phyloP scores from a whole-genome alignment of 176 grass and related monocot species.

The maize (Zea mays) region Zm-B73-REFERENCE-NAM-5.0 NC_050102.1:121106001-121106500 shows the following conservation, averaged over 20 bases:
- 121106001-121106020: slow-evolving; percentile 88
- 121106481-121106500: slow-evolving; percentile 55
- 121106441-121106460: slow-evolving; percentile 63
- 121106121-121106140: slow-evolving; percentile 80
- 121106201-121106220: background rate
- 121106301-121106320: slow-evolving; percentile 82
- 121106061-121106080: slow-evolving; percentile 81
- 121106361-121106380: slow-evolving; percentile 65
- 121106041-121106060: slow-evolving; percentile 87
- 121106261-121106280: slow-evolving; percentile 40
- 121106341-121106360: slow-evolving; percentile 67
- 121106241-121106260: slow-evolving; percentile 17
- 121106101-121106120: slow-evolving; percentile 80
- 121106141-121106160: slow-evolving; percentile 73
- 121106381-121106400: slow-evolving; percentile 86
- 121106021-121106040: slow-evolving; percentile 88
- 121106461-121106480: slow-evolving; percentile 75
- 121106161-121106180: slow-evolving; percentile 36
- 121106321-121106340: slow-evolving; percentile 70
- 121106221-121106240: slow-evolving; percentile 16
- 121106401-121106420: slow-evolving; percentile 80
- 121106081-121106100: slow-evolving; percentile 80
- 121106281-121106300: slow-evolving; percentile 96
- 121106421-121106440: slow-evolving; percentile 71
- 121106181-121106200: slow-evolving; percentile 13